Percentiles rank a stretch among this genome's conserved stretches.
phyloP scores from a whole-genome alignment of 78 protist species.

The Bodo saltans region DNA sequence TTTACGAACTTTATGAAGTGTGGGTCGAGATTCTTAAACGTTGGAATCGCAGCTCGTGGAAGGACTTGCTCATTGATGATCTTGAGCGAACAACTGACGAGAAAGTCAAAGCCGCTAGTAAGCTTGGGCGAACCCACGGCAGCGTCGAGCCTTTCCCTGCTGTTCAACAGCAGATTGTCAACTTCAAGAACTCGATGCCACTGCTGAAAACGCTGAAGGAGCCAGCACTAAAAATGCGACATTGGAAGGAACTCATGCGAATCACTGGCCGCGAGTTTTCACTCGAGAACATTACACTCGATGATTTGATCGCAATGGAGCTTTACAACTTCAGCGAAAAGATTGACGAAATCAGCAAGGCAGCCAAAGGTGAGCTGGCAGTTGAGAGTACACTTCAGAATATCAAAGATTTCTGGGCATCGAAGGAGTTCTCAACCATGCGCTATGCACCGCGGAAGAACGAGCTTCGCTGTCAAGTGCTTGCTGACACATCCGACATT shows the following conservation, averaged over 20 bases:
- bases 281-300: slow-evolving; percentile 54
- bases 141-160: slow-evolving; percentile 1
- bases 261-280: slow-evolving; percentile 47
- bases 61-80: slow-evolving; percentile 51
- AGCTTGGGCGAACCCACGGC: slow-evolving; percentile 23
- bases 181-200: slow-evolving; percentile 65
- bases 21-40: slow-evolving; percentile 11
- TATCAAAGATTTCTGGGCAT: slow-evolving; percentile 63
- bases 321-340: slow-evolving; percentile 42
- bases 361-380: slow-evolving; percentile 61
- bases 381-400: slow-evolving; percentile 60
- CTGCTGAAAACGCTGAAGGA: slow-evolving; percentile 59
- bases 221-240: slow-evolving; percentile 78
- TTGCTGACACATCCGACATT: slow-evolving; percentile 65
- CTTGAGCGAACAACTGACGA: slow-evolving; percentile 44
- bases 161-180: slow-evolving; percentile 34
- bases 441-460: slow-evolving; percentile 41
- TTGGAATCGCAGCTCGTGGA: slow-evolving; percentile 69
- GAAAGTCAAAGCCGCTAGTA: background rate
- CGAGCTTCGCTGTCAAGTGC: background rate
- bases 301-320: slow-evolving; percentile 59
- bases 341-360: slow-evolving; percentile 54
- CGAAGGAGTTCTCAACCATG: slow-evolving; percentile 36
- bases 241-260: slow-evolving; percentile 68
- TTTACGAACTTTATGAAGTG: slow-evolving; percentile 51